These are phyloP conservation scores for Bretschneidera sinensis DNA, from an alignment of 345 rosid species.

Conservation along the genomic window DNA sequence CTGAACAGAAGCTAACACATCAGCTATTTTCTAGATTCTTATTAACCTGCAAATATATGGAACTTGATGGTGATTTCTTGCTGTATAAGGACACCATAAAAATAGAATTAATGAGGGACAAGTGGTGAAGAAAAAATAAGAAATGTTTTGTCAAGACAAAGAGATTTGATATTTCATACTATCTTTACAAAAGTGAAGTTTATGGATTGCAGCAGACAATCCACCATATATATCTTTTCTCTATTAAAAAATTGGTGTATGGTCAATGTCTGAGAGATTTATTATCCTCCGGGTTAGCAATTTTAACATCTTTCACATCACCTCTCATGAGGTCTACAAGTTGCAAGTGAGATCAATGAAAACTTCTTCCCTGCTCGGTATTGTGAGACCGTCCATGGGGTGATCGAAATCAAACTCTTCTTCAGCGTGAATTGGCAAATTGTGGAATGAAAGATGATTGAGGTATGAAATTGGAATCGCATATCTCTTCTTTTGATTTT, in stretches of 20 bases:
- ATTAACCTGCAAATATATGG: background rate
- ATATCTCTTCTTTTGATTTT: constrained; percentile 36
- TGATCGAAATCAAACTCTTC: too few relatives aligned
- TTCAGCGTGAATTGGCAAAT: constrained; percentile 35
- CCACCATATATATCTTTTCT: background rate
- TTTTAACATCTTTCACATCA: too few relatives aligned
- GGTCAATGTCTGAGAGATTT: too few relatives aligned
- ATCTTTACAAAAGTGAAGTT: background rate
- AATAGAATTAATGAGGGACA: background rate
- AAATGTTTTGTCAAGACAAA: background rate
- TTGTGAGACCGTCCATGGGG: constrained; percentile 49
- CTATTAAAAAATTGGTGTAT: too few relatives aligned
- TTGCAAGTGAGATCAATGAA: constrained; percentile 34
- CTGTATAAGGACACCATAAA: background rate
- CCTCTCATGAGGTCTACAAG: background rate
- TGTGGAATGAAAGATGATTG: constrained; percentile 38
- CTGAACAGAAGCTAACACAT: background rate
- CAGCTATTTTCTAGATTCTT: background rate
- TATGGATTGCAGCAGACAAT: too few relatives aligned
- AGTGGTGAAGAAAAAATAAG: background rate
- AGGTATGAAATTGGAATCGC: constrained; percentile 40
- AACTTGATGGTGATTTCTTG: background rate
- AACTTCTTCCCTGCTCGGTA: constrained; percentile 45
- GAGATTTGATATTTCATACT: background rate
- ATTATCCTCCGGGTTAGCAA: too few relatives aligned